These are phyloP conservation scores for Myochromella boudieri DNA, from an alignment of 768 basidiomycete genomes.

Conservation along the genomic window DNA sequence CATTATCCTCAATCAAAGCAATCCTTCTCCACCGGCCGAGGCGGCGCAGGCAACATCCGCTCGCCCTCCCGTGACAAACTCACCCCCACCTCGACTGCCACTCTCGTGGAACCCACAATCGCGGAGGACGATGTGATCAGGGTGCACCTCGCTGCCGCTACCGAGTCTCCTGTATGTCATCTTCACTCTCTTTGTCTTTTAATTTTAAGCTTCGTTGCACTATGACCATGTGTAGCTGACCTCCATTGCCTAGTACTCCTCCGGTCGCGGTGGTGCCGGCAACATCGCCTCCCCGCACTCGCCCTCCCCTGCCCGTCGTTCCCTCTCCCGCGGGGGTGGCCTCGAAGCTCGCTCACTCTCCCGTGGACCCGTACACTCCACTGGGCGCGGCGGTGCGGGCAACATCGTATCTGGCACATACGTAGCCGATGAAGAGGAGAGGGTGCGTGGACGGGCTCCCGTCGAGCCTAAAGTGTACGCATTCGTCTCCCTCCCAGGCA, in stretches of 20 bases:
- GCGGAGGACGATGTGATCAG: constrained; percentile 39
- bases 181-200: neutral
- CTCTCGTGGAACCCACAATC: constrained; percentile 12
- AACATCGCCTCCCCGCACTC: constrained; percentile 56
- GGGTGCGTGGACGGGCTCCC: neutral
- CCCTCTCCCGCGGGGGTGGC: neutral
- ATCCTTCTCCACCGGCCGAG: constrained; percentile 66
- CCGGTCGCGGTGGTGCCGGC: constrained; percentile 65
- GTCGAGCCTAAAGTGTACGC: constrained; percentile 10
- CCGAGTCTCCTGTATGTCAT: constrained; percentile 33
- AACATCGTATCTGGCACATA: constrained; percentile 17
- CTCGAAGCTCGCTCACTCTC: neutral
- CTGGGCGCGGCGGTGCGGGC: constrained; percentile 20
- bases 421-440: constrained; percentile 14
- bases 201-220: neutral
- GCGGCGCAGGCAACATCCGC: constrained; percentile 89
- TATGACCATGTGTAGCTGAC: neutral
- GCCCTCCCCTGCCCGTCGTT: no score
- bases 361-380: constrained; percentile 10
- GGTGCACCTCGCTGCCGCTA: constrained; percentile 29
- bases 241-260: constrained; percentile 41
- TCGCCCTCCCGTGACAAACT: constrained; percentile 74
- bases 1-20: constrained; percentile 14
- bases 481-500: neutral
- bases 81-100: no score